Percentiles rank a stretch among this genome's conserved stretches.
phyloP scores from a whole-genome alignment of 1,284 basidiomycete species.

The Papiliotrema fonsecae region DNA sequence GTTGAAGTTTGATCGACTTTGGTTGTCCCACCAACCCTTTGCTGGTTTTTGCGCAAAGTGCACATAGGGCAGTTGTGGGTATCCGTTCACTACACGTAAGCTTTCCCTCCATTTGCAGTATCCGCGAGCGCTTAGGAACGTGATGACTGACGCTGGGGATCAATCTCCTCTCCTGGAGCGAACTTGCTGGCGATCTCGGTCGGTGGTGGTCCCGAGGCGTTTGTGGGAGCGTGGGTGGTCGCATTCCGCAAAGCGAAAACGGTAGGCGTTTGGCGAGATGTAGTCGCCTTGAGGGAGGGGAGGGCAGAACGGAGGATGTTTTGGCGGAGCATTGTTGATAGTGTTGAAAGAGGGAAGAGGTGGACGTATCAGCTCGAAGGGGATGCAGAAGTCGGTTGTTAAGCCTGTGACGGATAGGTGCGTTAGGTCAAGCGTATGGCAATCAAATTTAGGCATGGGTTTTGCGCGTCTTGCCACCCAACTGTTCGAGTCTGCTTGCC shows the following conservation, averaged over 20 bases:
- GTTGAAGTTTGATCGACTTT: constrained; percentile 78
- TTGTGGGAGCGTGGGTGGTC: constrained; percentile 14
- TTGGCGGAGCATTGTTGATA: neutral
- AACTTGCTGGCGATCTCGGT: constrained; percentile 12
- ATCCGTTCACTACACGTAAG: constrained; percentile 53
- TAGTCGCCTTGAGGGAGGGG: constrained; percentile 1
- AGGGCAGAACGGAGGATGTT: constrained; percentile 5
- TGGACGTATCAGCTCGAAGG: constrained; percentile 1
- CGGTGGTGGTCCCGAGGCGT: constrained; percentile 12
- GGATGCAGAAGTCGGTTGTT: constrained; percentile 2
- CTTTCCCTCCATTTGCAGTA: neutral
- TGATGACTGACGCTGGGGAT: constrained; percentile 41
- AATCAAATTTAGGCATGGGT: neutral
- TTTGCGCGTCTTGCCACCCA: neutral
- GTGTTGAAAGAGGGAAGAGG: neutral
- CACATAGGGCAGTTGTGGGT: constrained; percentile 69
- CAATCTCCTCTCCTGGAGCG: constrained; percentile 37
- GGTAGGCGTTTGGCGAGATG: neutral
- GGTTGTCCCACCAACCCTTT: constrained; percentile 73
- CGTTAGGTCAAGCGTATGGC: neutral
- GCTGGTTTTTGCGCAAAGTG: constrained; percentile 65
- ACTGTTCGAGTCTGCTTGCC: neutral
- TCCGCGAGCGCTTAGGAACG: neutral
- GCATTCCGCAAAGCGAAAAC: constrained; percentile 9
- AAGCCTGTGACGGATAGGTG: neutral